Base-by-base conservation (phyloP, 2,329 filamentous ascomycete genomes). In the Cucurbitaria berberidis region DNA sequence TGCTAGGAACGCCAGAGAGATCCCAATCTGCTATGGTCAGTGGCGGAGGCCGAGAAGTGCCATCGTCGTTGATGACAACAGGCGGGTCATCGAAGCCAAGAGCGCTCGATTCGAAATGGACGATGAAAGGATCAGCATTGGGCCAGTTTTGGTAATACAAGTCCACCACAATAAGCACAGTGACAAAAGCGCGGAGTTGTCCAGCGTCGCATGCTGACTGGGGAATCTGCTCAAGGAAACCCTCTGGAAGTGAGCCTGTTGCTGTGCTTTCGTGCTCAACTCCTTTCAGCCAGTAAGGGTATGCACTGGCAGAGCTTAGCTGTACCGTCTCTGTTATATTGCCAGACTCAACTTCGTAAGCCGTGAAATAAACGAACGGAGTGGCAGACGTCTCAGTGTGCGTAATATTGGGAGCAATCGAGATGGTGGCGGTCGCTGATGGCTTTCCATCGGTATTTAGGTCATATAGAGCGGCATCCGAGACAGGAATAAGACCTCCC, bases 351-450 rank as follows among this genome's bases (percentile, higher is more conserved):
- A 80, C 67, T 51, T 79, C 76, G 52, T 79, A 80, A 5, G 66
- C 65, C 16, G 73, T 75, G 57, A 80, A 78, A 53, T 77, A 75
- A 6, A 79, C 71, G 40, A 78, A 77, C 0, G 77, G 74, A 1
- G 76, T 78, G 39, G 61, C 67, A 15, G 70, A 73, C 3, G 69
- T 68, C 27, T 68, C 60, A 21, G 62, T 51, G 32, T 39, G 53
- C 3, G 66, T 71, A 7, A 48, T 30, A 26, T 68, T 67, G 11
- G 67, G 65, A 4, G 63, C 62, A 26, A 70, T 46, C 7, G 63
- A 60, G 5, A 72, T 40, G 2, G 57, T 57, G 19, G 64, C 60
- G 22, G 68, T 67, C 16, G 68, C 61, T 8, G 62, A 44, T 38
- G 59, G 56, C 15, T 61, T 55, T 5, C 55, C 45, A 5, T 61